Conservation (phyloP, 2,329 filamentous ascomycete species). For the Nothophoma quercina region DNA sequence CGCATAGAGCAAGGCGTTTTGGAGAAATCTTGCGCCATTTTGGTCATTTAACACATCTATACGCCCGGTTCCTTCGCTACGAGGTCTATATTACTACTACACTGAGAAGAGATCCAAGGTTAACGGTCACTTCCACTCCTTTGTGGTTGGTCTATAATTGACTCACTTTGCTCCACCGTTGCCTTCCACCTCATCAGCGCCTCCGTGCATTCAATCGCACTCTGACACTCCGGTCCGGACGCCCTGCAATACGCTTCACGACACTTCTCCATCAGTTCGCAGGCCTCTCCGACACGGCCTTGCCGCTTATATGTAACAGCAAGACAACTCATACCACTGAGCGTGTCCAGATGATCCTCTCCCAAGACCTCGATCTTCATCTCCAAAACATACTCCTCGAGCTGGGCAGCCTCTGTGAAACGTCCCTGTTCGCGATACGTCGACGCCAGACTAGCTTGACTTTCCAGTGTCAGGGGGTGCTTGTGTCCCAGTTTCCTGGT, state of each 20-base stretch:
- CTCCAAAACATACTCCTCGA: background rate
- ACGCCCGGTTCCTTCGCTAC: too few species aligned
- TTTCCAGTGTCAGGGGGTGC: conserved; percentile 7
- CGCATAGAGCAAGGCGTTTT: conserved; percentile 3
- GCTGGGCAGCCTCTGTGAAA: conserved; percentile 7
- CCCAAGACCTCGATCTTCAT: conserved; percentile 11
- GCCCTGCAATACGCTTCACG: background rate
- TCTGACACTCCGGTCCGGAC: background rate
- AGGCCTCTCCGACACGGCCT: background rate
- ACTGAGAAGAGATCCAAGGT: too few species aligned
- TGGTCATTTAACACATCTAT: too few species aligned
- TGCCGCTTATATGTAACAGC: background rate
- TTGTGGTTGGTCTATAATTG: too few species aligned
- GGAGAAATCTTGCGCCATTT: background rate
- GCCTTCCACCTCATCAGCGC: background rate
- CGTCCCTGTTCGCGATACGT: background rate
- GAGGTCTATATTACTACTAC: too few species aligned
- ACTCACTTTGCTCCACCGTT: background rate
- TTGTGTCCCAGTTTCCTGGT: conserved; percentile 1
- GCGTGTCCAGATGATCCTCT: conserved; percentile 7
- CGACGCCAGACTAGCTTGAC: conserved; percentile 1
- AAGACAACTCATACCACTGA: background rate
- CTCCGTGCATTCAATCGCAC: background rate
- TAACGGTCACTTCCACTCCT: too few species aligned
- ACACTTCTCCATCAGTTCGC: background rate